phyloP scores from a whole-genome alignment of 2,329 filamentous ascomycete genomes.

The Dactylellina haptotyla region DNA sequence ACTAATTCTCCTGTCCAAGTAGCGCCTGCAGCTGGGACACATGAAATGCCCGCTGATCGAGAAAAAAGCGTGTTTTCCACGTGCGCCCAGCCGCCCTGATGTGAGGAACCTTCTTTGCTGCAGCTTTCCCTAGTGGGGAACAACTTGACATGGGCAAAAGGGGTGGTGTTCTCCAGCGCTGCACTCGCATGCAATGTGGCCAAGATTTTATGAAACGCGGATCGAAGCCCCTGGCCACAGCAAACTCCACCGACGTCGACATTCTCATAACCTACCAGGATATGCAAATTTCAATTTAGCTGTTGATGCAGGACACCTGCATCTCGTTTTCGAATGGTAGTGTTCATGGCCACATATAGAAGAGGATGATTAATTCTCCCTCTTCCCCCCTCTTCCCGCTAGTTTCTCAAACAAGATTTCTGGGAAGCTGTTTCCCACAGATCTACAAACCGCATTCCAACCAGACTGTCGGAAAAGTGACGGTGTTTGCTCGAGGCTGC shows the following conservation, averaged over 20 bases:
- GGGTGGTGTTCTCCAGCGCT: too few relatives aligned
- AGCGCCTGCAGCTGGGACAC: conserved; percentile 31
- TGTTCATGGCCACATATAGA: conserved; percentile 3
- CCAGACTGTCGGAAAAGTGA: conserved; percentile 36
- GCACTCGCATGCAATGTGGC: too few relatives aligned
- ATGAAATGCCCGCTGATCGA: conserved; percentile 40
- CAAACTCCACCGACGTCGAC: conserved; percentile 28
- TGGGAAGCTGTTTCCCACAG: neutral
- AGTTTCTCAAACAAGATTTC: conserved; percentile 19
- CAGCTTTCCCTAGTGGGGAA: conserved; percentile 31
- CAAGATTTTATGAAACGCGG: conserved; percentile 52
- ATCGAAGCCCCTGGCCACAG: conserved; percentile 34
- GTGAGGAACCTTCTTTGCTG: conserved; percentile 49
- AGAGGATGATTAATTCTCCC: neutral
- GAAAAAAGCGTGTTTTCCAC: conserved; percentile 54
- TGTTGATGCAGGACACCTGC: conserved; percentile 31
- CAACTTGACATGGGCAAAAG: conserved; percentile 24
- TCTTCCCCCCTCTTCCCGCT: neutral
- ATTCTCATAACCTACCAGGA: conserved; percentile 1
- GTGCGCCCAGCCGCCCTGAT: conserved; percentile 40
- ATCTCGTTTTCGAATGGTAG: conserved; percentile 20
- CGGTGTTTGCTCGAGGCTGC: conserved; percentile 29
- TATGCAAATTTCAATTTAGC: conserved; percentile 13
- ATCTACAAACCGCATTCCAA: conserved; percentile 35
- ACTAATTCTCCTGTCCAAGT: conserved; percentile 8